A percentile compares a stretch with the other conserved stretches of the same genome.
Conservation (phyloP, 768 basidiomycete genomes). For the Dioszegia aurantiaca region DNA sequence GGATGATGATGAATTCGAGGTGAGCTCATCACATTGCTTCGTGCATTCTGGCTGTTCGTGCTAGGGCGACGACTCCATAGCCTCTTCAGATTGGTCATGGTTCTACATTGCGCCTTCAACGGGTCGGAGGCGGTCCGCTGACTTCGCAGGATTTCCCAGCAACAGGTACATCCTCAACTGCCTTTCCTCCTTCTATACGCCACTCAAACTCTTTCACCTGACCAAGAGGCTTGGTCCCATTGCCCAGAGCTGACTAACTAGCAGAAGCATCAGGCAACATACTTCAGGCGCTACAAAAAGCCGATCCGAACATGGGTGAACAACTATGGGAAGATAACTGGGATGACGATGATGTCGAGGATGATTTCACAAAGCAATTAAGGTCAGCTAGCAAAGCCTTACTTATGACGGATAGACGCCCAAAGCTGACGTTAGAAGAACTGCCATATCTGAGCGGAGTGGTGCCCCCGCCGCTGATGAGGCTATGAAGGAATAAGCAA, state of each 20-base stretch:
- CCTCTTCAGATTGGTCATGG: no score
- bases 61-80: no score
- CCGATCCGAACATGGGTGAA: conserved; percentile 75
- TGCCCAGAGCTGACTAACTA: no score
- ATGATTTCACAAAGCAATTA: conserved; percentile 92
- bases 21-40: conserved; percentile 24
- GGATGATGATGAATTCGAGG: conserved; percentile 91
- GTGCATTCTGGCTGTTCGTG: not conserved
- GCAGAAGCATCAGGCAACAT: conserved; percentile 55
- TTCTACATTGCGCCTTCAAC: no score
- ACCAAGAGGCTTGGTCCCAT: no score
- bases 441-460: conserved; percentile 37
- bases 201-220: no score
- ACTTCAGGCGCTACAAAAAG: conserved; percentile 67
- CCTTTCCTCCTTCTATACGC: no score
- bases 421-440: conserved; percentile 24
- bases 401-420: not conserved
- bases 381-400: no score
- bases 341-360: conserved; percentile 99
- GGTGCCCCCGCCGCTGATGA: conserved; percentile 31
- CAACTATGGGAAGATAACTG: conserved; percentile 99
- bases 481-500: conserved; percentile 39
- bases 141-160: conserved; percentile 70
- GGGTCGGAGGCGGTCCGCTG: conserved; percentile 4
- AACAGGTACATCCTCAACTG: conserved; percentile 60